These are phyloP conservation scores for Chlorella sp. DNA, from an alignment of 139 green algal genomes.

Conservation along the genomic window DNA sequence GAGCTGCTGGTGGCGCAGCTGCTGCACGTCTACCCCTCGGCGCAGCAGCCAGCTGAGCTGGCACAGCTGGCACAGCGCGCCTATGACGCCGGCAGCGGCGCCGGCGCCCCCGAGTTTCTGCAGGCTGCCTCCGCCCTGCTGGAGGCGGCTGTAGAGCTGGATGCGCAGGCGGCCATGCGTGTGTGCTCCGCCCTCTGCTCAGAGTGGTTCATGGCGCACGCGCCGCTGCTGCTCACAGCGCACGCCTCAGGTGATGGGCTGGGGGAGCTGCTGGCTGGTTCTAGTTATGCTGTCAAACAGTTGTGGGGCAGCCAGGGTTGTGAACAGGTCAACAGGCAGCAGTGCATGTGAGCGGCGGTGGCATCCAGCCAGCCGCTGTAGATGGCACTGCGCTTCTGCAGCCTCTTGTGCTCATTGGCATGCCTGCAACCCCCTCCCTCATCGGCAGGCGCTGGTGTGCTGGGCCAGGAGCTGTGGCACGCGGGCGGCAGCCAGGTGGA, in stretches of 20 bases:
- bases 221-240: constrained; percentile 55
- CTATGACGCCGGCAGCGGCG: constrained; percentile 1
- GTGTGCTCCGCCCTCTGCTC: constrained; percentile 44
- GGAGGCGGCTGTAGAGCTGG: constrained; percentile 38
- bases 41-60: constrained; percentile 48
- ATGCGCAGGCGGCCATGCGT: constrained; percentile 44
- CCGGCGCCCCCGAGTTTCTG: constrained; percentile 22
- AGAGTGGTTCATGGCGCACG: constrained; percentile 77
- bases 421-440: neutral
- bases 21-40: constrained; percentile 53
- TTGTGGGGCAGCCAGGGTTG: neutral
- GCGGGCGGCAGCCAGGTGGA: constrained; percentile 42
- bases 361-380: no score
- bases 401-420: no score
- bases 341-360: no score
- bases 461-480: constrained; percentile 34
- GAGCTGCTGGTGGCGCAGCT: constrained; percentile 69
- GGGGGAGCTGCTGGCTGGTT: constrained; percentile 13
- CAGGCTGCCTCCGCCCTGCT: constrained; percentile 35
- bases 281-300: neutral
- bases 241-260: constrained; percentile 39
- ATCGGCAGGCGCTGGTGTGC: constrained; percentile 3
- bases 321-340: neutral
- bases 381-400: no score
- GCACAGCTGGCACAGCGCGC: constrained; percentile 47